A percentile compares a stretch with the other conserved stretches of the same genome.
These are phyloP conservation scores for Leptodermis oblonga DNA, from an alignment of 257 asterid species.

Conservation along the genomic window DNA sequence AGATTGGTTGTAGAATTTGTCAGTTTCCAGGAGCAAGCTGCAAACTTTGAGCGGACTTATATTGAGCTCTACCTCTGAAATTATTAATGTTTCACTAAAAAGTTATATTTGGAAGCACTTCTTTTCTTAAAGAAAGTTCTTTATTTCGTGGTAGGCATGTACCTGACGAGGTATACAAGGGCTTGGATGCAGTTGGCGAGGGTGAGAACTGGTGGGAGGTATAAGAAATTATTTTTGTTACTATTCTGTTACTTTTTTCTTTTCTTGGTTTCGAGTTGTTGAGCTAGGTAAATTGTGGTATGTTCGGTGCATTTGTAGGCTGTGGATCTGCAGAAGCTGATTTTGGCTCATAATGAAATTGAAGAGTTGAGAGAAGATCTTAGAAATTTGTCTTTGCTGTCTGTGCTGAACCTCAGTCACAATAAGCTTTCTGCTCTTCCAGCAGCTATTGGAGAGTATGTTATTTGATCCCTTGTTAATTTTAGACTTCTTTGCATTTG, in stretches of 20 bases:
- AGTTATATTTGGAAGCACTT: not conserved
- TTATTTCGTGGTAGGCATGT: constrained; percentile 54
- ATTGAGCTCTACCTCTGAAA: no score
- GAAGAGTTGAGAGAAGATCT: constrained; percentile 75
- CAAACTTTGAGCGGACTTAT: not conserved
- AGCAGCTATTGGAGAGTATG: constrained; percentile 90
- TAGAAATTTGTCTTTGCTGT: constrained; percentile 60
- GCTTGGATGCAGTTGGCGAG: constrained; percentile 68
- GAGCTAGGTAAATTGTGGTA: not conserved
- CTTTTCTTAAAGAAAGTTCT: not conserved
- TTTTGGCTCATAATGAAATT: constrained; percentile 83
- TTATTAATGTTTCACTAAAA: not conserved
- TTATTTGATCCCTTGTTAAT: constrained; percentile 11
- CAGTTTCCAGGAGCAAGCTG: constrained; percentile 1
- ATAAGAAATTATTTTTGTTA: constrained; percentile 16
- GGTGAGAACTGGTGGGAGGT: constrained; percentile 99
- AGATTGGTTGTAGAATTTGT: not conserved
- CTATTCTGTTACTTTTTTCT: not conserved
- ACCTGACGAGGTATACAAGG: constrained; percentile 75
- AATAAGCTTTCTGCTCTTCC: constrained; percentile 82
- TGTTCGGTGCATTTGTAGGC: constrained; percentile 40
- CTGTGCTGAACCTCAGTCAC: constrained; percentile 74
- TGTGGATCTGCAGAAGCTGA: constrained; percentile 92
- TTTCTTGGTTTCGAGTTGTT: not conserved
- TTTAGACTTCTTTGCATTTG: not conserved